Base-by-base conservation (phyloP, 2,329 filamentous ascomycete species). In the Periconia sp. region DNA sequence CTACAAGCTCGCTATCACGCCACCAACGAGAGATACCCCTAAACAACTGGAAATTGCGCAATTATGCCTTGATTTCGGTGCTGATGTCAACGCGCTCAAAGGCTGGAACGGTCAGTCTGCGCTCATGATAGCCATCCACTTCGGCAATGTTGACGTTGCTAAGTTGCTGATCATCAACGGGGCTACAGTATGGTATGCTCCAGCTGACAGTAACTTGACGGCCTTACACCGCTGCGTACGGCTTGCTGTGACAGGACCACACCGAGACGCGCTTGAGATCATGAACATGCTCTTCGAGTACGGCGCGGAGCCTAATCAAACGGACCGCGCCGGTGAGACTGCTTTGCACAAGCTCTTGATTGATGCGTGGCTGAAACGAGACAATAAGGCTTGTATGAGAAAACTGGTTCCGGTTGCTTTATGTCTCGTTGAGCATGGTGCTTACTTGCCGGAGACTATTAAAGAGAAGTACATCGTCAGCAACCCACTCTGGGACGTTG, bases 51-150 rank as follows among this genome's bases (percentile, higher is more conserved):
- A 56, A 24, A 40, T 56, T 11, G 52, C 52, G 18, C 46, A 40
- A 4, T 38, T 56, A 10, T 56, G 44, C 25, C 44, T 56, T 31
- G 45, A 54, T 17, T 48, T 47, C 26, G 53, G 50, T 22, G 53
- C 53, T 13, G 53, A 56, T 18, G 48, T 54, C 9, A 52, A 56
- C 26, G 45, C 45, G 4, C 26, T 50, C 8, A 50, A 56, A 25
- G 50, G 48, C 9, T 56, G 53, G 53, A 56, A 56, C 34, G 53
- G 52, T 18, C 50, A 56, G 33, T 50, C 46, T 13, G 47, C 53
- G 2, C 43, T 56, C 15, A 44, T 52, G 39, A 54, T 56, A 8
- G 50, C 53, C n/a, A 56, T 54, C 26, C 50, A 52, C 25, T 56
- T 54, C 35, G 45, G 50, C 28, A 56, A 56, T 36, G 40, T 50